Evolutionary conservation across 495 filamentous ascomycete species (phyloP).

Genomic region (Xylaria flabelliformis): DNA sequence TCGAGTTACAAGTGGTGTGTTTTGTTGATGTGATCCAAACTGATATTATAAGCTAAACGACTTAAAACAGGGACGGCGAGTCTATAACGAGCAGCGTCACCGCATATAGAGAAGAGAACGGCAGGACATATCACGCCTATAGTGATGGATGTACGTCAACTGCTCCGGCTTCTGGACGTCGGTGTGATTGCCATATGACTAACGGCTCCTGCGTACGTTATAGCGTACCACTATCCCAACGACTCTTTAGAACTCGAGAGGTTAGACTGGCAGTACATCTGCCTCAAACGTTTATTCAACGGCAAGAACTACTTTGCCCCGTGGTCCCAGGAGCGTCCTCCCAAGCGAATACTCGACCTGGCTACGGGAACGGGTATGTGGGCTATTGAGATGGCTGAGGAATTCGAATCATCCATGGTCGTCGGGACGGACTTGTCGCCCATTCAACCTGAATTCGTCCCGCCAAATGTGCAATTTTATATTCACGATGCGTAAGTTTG

Average conservation of each 20-base stretch:
- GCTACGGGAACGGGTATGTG: constrained; percentile 71
- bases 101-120: constrained; percentile 63
- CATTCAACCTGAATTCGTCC: constrained; percentile 39
- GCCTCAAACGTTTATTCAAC: constrained; percentile 61
- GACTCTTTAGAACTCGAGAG: constrained; percentile 60
- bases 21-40: constrained; percentile 14
- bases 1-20: constrained; percentile 14
- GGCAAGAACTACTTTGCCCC: constrained; percentile 65
- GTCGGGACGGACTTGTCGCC: constrained; percentile 38
- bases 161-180: background rate
- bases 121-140: constrained; percentile 68
- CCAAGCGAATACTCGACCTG: constrained; percentile 68
- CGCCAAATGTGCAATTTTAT: constrained; percentile 40
- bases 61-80: constrained; percentile 37
- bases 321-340: constrained; percentile 48
- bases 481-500: constrained; percentile 39
- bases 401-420: constrained; percentile 35
- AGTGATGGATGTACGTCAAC: constrained; percentile 46
- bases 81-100: constrained; percentile 49
- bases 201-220: constrained; percentile 26
- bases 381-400: constrained; percentile 66
- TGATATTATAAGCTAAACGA: background rate
- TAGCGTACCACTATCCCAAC: constrained; percentile 66
- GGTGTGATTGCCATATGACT: background rate
- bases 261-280: constrained; percentile 66